Evolutionary conservation across 129 eudicot genomes (phyloP).

Genomic region (Flaveria sonorensis): DNA sequence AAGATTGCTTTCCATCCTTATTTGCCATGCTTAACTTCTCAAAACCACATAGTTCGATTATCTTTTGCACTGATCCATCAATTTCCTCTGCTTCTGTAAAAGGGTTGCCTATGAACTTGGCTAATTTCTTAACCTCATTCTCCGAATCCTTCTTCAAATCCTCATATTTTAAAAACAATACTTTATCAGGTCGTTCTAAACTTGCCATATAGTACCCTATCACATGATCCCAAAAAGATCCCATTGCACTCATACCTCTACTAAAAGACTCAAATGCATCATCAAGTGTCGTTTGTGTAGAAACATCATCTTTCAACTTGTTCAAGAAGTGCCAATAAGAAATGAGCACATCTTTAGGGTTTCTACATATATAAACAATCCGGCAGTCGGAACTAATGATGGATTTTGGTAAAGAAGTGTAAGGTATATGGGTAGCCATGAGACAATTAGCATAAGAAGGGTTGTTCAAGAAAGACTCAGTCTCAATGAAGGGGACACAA

Average conservation of each 20-base stretch:
- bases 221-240: slow-evolving; percentile 38
- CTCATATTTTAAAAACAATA: slow-evolving; percentile 15
- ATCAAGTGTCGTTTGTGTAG: not conserved
- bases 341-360: slow-evolving; percentile 32
- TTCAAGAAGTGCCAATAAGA: slow-evolving; percentile 28
- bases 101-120: slow-evolving; percentile 36
- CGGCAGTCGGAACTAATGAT: slow-evolving; percentile 19
- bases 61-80: slow-evolving; percentile 14
- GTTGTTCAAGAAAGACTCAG: not conserved
- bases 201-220: slow-evolving; percentile 32
- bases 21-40: slow-evolving; percentile 17
- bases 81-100: slow-evolving; percentile 28
- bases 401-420: slow-evolving; percentile 27
- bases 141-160: slow-evolving; percentile 6
- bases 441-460: slow-evolving; percentile 14
- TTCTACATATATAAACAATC: slow-evolving; percentile 33
- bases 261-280: no score
- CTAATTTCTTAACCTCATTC: slow-evolving; percentile 26
- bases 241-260: slow-evolving; percentile 6
- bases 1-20: not conserved
- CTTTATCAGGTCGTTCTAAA: slow-evolving; percentile 7
- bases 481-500: slow-evolving; percentile 40
- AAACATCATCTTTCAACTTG: not conserved
- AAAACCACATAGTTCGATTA: slow-evolving; percentile 26
- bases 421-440: slow-evolving; percentile 33